Evolutionary conservation across 2,329 filamentous ascomycete species (phyloP).

Genomic region (Fonsecaea pedrosoi): DNA sequence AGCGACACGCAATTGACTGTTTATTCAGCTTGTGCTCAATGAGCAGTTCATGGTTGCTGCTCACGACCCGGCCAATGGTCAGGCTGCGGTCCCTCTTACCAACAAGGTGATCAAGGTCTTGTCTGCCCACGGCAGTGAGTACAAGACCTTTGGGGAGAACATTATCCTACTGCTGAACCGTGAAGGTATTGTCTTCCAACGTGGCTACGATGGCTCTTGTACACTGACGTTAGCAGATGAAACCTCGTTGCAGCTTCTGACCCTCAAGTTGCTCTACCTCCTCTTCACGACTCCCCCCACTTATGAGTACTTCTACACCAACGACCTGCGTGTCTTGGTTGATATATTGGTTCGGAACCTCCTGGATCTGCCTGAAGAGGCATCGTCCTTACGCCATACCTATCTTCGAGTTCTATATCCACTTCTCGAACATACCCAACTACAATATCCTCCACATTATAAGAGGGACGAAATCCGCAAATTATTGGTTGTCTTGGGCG

Average conservation of each 20-base stretch:
- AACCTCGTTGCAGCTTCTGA: conserved; percentile 92
- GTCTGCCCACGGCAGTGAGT: conserved; percentile 77
- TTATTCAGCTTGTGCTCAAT: conserved; percentile 81
- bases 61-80: conserved; percentile 56
- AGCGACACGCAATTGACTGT: conserved; percentile 33
- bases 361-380: conserved; percentile 90
- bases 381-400: conserved; percentile 76
- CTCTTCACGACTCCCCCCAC: conserved; percentile 91
- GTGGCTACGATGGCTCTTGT: neutral
- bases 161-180: conserved; percentile 94
- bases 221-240: conserved; percentile 61
- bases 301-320: conserved; percentile 98
- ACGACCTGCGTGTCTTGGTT: conserved; percentile 89
- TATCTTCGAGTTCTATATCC: conserved; percentile 93
- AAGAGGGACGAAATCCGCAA: conserved; percentile 84
- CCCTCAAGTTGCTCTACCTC: conserved; percentile 92
- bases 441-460: conserved; percentile 85
- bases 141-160: conserved; percentile 96
- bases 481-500: conserved; percentile 74
- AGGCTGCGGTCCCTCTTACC: conserved; percentile 66
- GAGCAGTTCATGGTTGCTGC: conserved; percentile 94
- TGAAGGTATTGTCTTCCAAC: conserved; percentile 64
- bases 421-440: conserved; percentile 86
- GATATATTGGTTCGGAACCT: conserved; percentile 97
- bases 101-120: conserved; percentile 94